Evolutionary conservation across 2,329 filamentous ascomycete species (phyloP).

Genomic region (Botrytis pseudocinerea): DNA sequence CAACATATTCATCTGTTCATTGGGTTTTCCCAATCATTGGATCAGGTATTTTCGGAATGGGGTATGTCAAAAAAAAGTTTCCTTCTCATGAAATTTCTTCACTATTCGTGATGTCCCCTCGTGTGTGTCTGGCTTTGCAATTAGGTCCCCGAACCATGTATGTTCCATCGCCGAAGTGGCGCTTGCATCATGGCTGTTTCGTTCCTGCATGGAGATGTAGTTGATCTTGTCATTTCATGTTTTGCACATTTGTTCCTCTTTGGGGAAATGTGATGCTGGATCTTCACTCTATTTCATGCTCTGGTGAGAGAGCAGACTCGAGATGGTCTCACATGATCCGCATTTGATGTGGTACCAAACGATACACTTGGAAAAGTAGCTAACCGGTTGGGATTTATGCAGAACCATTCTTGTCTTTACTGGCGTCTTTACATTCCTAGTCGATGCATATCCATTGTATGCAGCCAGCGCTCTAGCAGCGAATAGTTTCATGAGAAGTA

Average conservation of each 20-base stretch:
- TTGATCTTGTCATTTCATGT: conserved; percentile 18
- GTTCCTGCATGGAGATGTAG: conserved; percentile 24
- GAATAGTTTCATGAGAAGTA: conserved; percentile 76
- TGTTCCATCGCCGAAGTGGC: conserved; percentile 25
- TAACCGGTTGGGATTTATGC: conserved; percentile 34
- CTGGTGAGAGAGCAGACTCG: conserved; percentile 14
- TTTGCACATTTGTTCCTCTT: conserved; percentile 21
- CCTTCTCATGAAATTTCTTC: conserved; percentile 29
- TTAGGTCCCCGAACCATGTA: conserved; percentile 23
- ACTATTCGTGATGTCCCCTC: conserved; percentile 10
- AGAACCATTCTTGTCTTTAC: conserved; percentile 77
- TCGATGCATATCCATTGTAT: conserved; percentile 75
- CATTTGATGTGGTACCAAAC: conserved; percentile 31
- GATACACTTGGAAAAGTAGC: conserved; percentile 27
- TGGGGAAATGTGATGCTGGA: conserved; percentile 18
- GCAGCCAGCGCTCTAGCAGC: conserved; percentile 79
- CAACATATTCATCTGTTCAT: conserved; percentile 70
- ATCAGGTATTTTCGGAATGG: conserved; percentile 68
- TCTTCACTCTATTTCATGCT: conserved; percentile 2
- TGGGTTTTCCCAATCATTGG: conserved; percentile 78
- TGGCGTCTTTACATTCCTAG: conserved; percentile 81
- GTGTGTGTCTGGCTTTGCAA: conserved; percentile 15
- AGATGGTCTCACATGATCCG: conserved; percentile 30
- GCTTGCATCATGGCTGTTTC: conserved; percentile 9
- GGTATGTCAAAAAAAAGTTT: too few species aligned